Evolutionary conservation across 1,284 basidiomycete species (phyloP).

Genomic region (Afroboletus lepidellus): DNA sequence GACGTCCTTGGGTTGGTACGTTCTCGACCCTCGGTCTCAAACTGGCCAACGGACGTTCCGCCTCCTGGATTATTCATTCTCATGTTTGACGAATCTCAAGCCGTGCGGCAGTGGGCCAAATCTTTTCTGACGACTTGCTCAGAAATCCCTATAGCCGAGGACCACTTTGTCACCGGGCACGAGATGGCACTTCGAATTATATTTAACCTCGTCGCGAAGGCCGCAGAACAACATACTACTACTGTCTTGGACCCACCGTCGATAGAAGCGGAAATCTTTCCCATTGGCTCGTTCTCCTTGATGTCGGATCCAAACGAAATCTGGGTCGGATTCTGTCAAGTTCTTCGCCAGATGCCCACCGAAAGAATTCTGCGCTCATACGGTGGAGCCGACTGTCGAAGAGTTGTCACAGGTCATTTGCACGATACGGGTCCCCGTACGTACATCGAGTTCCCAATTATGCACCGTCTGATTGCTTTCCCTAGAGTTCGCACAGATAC

Average conservation of each 20-base stretch:
- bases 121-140: conserved; percentile 39
- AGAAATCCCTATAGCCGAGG: conserved; percentile 45
- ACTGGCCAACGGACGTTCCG: conserved; percentile 58
- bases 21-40: conserved; percentile 40
- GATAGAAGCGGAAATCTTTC: conserved; percentile 7
- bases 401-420: conserved; percentile 57
- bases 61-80: conserved; percentile 63
- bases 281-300: conserved; percentile 28
- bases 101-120: conserved; percentile 60
- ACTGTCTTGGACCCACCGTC: conserved; percentile 1
- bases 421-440: conserved; percentile 62
- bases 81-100: conserved; percentile 47
- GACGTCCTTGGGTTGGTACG: conserved; percentile 49
- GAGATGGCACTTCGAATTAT: conserved; percentile 42
- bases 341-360: conserved; percentile 55
- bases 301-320: conserved; percentile 41
- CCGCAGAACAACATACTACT: neutral
- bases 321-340: conserved; percentile 52
- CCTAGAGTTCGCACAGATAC: conserved; percentile 64
- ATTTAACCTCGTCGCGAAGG: conserved; percentile 24
- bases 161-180: conserved; percentile 48
- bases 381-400: conserved; percentile 46
- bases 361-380: conserved; percentile 39
- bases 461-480: neutral
- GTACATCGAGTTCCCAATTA: conserved; percentile 32